Conservation (phyloP, 2,329 filamentous ascomycete species). For the Colletotrichum kahawae region DNA sequence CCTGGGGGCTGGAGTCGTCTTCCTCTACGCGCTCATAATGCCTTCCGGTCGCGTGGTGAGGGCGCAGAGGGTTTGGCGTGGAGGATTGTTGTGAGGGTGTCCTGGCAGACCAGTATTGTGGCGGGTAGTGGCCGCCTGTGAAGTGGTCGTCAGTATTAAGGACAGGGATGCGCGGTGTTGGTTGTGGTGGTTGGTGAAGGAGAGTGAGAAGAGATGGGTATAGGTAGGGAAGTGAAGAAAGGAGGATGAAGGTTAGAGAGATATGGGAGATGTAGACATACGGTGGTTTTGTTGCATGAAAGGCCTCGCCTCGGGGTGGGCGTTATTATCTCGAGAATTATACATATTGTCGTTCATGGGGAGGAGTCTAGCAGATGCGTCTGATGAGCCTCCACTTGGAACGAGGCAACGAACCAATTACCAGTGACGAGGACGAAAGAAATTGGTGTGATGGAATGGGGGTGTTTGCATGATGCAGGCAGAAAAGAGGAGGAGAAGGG, state of each 20-base stretch:
- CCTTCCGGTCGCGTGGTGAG: slow-evolving; percentile 16
- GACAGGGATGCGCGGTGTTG: not conserved
- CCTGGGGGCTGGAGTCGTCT: slow-evolving; percentile 25
- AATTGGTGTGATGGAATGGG: slow-evolving; percentile 1
- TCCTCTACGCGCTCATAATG: slow-evolving; percentile 24
- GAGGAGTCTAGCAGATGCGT: not conserved
- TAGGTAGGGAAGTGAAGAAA: not conserved
- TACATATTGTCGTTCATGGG: slow-evolving; percentile 11
- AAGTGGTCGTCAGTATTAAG: slow-evolving; percentile 21
- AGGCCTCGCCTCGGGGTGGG: not conserved
- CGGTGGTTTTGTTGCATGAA: slow-evolving; percentile 8
- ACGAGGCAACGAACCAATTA: not conserved
- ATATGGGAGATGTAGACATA: not conserved
- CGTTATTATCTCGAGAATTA: not conserved
- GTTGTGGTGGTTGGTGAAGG: not conserved
- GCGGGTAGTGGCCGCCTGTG: slow-evolving; percentile 23
- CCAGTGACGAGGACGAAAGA: not conserved
- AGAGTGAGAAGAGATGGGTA: not conserved
- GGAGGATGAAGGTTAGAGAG: not conserved
- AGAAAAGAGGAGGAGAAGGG: not conserved
- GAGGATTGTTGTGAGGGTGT: slow-evolving; percentile 26
- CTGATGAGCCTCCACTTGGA: slow-evolving; percentile 14
- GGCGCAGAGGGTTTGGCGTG: slow-evolving; percentile 22
- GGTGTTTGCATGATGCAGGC: slow-evolving; percentile 6
- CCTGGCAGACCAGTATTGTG: slow-evolving; percentile 24